Base-by-base conservation (phyloP, 768 basidiomycete genomes). In the Fomitopsis pulvina region DNA sequence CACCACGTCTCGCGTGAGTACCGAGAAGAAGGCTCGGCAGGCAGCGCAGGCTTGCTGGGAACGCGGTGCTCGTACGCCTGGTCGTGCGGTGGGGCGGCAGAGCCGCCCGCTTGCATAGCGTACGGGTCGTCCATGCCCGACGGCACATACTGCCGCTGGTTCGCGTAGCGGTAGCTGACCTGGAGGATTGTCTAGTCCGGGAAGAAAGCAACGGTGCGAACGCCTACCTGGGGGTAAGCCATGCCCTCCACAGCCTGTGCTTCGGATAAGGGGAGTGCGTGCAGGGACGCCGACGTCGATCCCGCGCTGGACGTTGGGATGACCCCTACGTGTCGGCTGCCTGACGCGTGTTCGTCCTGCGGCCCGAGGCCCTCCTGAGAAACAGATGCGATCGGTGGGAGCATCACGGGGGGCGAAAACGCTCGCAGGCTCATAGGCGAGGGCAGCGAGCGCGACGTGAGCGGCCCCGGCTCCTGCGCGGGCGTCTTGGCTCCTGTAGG, bases 1-100 rank as follows among this genome's bases (percentile, higher is more conserved):
- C 84, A 90, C 87, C 87, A 88, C 21, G 79, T 81, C 68, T 84
- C 80, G 44, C 85, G 83, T 16, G 73, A 70, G 63, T 85, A 87
- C 42, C 76, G 72, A 30, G 85, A 66, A 8, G 84, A 83, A 6
- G 87, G 87, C 53, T 81, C 77, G 41, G 68, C 45, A 29, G 55
- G 57, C 21, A 68, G 52, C 26, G 30, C 41, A 20, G 41, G 30
- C 46, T 48, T 44, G 40, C n/a, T 27, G 9, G 12, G 37, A 6
- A 29, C 10, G 11, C 18, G 20, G 22, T 29, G 16, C 4, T 41
- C 47, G 30, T 6, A 37, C 14, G 14, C 14, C 14, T 37, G 7
- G 14, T 16, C 34, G 4, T 37, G 34, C 14, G 14, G 34, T 18
- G 18, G 14, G 14, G 18, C 18, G 14, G 34, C 34, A 12, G 34